These are phyloP conservation scores for Nakaseomyces uthaithaninus DNA, from an alignment of 1,139 yeast genomes.

Conservation along the genomic window DNA sequence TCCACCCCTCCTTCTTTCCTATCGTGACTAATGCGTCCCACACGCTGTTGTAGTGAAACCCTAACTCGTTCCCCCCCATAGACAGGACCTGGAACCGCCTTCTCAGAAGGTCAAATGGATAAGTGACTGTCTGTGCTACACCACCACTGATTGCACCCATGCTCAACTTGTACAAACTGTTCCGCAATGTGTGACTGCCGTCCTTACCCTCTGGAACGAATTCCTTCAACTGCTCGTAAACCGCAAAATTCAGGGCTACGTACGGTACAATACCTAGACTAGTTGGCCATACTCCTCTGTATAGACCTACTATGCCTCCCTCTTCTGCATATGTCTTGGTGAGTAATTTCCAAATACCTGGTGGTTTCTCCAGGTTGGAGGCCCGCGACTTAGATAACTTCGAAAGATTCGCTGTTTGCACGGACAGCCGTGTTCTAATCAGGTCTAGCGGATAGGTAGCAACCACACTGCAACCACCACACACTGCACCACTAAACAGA, in stretches of 20 bases:
- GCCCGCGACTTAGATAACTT: constrained; percentile 42
- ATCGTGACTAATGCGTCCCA: constrained; percentile 63
- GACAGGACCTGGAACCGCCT: constrained; percentile 86
- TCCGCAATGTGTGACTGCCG: constrained; percentile 36
- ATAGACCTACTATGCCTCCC: constrained; percentile 74
- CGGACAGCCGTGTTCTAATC: constrained; percentile 78
- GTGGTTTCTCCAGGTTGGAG: constrained; percentile 39
- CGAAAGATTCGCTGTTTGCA: constrained; percentile 75
- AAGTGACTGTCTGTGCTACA: constrained; percentile 68
- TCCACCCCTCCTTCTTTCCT: constrained; percentile 61
- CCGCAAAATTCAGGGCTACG: constrained; percentile 85
- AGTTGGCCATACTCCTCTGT: constrained; percentile 82
- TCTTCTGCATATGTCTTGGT: constrained; percentile 57
- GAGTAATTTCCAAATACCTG: constrained; percentile 59
- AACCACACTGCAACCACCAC: constrained; percentile 73
- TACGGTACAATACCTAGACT: constrained; percentile 93
- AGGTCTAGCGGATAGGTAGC: constrained; percentile 90
- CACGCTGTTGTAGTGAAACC: constrained; percentile 70
- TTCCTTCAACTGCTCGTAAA: constrained; percentile 75
- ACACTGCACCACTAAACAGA: constrained; percentile 67
- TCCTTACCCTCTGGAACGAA: constrained; percentile 29
- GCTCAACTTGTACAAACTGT: constrained; percentile 41
- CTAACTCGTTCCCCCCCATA: constrained; percentile 61
- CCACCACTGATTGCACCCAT: constrained; percentile 91
- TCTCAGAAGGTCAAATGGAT: constrained; percentile 83